phyloP scores from a whole-genome alignment of 2,329 filamentous ascomycete genomes.

The Pseudocercospora fuligena region DNA sequence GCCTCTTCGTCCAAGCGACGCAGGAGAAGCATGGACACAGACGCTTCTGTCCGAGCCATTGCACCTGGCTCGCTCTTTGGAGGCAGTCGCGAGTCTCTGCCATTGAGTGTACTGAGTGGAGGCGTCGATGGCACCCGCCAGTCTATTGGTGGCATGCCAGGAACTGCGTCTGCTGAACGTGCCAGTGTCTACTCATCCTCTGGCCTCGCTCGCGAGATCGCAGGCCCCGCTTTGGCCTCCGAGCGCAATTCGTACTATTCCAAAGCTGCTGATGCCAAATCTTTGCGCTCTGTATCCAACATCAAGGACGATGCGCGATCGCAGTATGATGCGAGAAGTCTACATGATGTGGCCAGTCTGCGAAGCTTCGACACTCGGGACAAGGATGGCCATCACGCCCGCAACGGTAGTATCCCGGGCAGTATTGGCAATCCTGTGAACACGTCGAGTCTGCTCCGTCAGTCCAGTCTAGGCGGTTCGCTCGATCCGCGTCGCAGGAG shows the following conservation, averaged over 20 bases:
- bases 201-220: constrained; percentile 50
- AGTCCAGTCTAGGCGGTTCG: constrained; percentile 26
- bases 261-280: constrained; percentile 52
- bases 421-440: constrained; percentile 73
- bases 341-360: constrained; percentile 66
- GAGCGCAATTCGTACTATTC: constrained; percentile 85
- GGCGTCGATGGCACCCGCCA: constrained; percentile 54
- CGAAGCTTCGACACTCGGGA: constrained; percentile 66
- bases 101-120: constrained; percentile 76
- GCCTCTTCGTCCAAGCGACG: constrained; percentile 82
- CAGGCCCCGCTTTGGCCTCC: constrained; percentile 64
- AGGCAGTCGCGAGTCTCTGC: constrained; percentile 78
- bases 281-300: constrained; percentile 39
- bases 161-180: constrained; percentile 63
- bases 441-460: constrained; percentile 48
- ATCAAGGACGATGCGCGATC: constrained; percentile 41
- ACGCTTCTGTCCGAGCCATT: constrained; percentile 83
- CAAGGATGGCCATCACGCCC: constrained; percentile 66
- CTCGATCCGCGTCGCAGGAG: constrained; percentile 26
- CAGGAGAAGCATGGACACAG: constrained; percentile 80
- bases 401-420: constrained; percentile 80
- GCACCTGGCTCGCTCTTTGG: constrained; percentile 82
- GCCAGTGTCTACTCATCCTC: constrained; percentile 70
- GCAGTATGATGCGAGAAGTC: constrained; percentile 39
- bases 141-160: constrained; percentile 55